phyloP scores from a whole-genome alignment of 2,329 filamentous ascomycete genomes.

The Microdochium paspali region DNA sequence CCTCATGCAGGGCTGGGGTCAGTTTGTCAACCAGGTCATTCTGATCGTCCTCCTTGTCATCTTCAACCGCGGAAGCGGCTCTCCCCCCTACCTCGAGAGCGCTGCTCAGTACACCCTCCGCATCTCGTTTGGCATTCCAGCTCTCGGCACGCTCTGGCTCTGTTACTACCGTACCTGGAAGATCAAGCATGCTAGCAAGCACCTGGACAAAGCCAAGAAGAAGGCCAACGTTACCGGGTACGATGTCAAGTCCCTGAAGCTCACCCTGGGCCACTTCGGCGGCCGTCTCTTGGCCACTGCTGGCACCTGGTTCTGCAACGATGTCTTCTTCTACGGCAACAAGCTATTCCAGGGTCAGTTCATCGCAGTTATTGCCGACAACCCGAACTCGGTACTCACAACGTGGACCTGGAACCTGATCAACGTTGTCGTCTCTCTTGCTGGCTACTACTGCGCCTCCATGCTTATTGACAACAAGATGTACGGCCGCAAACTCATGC shows the following conservation, averaged over 20 bases:
- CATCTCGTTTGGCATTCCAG: slow-evolving; percentile 83
- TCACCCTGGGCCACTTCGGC: slow-evolving; percentile 77
- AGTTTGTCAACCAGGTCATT: slow-evolving; percentile 86
- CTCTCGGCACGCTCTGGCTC: slow-evolving; percentile 85
- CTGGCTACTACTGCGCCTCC: slow-evolving; percentile 83
- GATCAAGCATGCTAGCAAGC: slow-evolving; percentile 82
- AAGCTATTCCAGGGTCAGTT: slow-evolving; percentile 92
- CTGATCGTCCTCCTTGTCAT: slow-evolving; percentile 80
- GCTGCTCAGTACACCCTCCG: slow-evolving; percentile 86
- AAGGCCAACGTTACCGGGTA: slow-evolving; percentile 85
- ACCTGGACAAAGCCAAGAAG: slow-evolving; percentile 75
- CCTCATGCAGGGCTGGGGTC: slow-evolving; percentile 97
- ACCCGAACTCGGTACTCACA: slow-evolving; percentile 65
- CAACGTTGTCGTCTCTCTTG: slow-evolving; percentile 80
- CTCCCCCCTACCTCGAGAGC: slow-evolving; percentile 68
- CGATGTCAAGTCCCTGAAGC: slow-evolving; percentile 71
- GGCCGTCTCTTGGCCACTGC: slow-evolving; percentile 80
- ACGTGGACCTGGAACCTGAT: slow-evolving; percentile 88
- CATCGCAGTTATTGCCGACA: slow-evolving; percentile 68
- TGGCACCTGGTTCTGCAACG: slow-evolving; percentile 89
- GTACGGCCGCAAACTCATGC: slow-evolving; percentile 94
- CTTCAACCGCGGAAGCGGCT: slow-evolving; percentile 72
- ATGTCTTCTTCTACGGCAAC: slow-evolving; percentile 99
- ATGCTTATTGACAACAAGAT: slow-evolving; percentile 92
- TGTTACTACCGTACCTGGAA: slow-evolving; percentile 94